Evolutionary conservation across 352 stramenopile species (phyloP), one percentile per base, ranked within the genome.

Genomic region (Phytophthora hibernalis): DNA sequence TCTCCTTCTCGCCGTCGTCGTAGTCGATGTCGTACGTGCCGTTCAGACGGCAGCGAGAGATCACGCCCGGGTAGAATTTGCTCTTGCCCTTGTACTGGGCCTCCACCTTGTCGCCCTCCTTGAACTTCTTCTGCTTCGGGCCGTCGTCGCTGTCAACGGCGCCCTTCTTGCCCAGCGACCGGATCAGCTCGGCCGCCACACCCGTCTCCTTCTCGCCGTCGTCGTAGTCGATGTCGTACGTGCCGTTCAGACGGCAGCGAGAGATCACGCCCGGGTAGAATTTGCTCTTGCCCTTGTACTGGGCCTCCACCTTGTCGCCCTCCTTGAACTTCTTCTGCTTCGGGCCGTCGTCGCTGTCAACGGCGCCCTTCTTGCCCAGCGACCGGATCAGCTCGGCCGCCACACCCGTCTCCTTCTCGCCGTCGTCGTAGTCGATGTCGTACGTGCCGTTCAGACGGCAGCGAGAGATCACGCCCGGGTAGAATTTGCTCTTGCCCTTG

Each of bases 1-100:
- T 61, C 54, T 61, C 54, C 54, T 61, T 61, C 54, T 61, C 54
- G 40, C 54, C 54, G 40, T 61, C 54, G 15, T 61, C 54, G 54
- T 61, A 61, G 54, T 61, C 54, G 54, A 61, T 61, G 42, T 61
- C 54, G 54, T 61, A 61, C 54, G 54, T 61, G 54, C 54, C 54
- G 40, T 61, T 61, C 40, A 61, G 54, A 28, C 54, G 54, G 54
- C 54, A 61, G 40, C 54, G 54, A 4, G 54, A 61, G 54, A 61
- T 61, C 54, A 53, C 54, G 15, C 54, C 54, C 26, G 40, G 54
- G 54, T 61, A 61, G 54, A 61, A 53, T 40, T 53, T 61, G 42
- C 54, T 61, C 54, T 53, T 52, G 54, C 54, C 54, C 54, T 61
- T 61, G 54, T 61, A 61, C 54, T 61, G 54, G 49, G 54, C 54